Conservation (phyloP, 352 stramenopile species). For the Globisporangium solare region DNA sequence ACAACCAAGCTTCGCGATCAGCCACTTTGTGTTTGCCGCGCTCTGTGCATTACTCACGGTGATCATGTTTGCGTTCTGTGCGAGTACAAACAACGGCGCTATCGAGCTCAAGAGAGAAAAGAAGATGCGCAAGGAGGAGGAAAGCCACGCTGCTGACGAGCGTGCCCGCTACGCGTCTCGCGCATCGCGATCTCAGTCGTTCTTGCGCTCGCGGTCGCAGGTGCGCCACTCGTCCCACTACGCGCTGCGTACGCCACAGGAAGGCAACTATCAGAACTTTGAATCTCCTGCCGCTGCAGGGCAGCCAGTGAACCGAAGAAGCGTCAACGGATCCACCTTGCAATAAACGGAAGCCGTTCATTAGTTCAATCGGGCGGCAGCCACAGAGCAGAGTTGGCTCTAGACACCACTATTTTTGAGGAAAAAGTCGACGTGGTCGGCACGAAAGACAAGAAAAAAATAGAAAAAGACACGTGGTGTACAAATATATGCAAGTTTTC, state of each 20-base stretch:
- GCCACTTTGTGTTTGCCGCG: constrained; percentile 70
- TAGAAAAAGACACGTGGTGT: no score
- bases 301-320: constrained; percentile 5
- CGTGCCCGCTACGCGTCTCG: constrained; percentile 38
- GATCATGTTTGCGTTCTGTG: constrained; percentile 72
- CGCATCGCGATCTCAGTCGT: constrained; percentile 73
- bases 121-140: constrained; percentile 58
- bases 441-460: no score
- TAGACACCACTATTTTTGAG: no score
- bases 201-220: constrained; percentile 58
- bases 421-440: no score
- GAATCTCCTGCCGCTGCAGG: constrained; percentile 45
- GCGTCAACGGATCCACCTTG: constrained; percentile 8
- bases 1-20: constrained; percentile 65
- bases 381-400: no score
- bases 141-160: constrained; percentile 32
- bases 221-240: constrained; percentile 57
- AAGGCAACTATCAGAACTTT: constrained; percentile 77
- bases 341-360: background rate
- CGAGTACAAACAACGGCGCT: constrained; percentile 74
- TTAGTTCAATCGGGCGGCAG: no score
- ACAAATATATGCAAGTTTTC: no score
- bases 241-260: constrained; percentile 37
- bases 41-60: constrained; percentile 67
- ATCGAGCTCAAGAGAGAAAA: constrained; percentile 87